Percentiles rank a stretch among this genome's conserved stretches.
Conservation (phyloP, 2,329 filamentous ascomycete species). For the Leptoxyphium fumago region DNA sequence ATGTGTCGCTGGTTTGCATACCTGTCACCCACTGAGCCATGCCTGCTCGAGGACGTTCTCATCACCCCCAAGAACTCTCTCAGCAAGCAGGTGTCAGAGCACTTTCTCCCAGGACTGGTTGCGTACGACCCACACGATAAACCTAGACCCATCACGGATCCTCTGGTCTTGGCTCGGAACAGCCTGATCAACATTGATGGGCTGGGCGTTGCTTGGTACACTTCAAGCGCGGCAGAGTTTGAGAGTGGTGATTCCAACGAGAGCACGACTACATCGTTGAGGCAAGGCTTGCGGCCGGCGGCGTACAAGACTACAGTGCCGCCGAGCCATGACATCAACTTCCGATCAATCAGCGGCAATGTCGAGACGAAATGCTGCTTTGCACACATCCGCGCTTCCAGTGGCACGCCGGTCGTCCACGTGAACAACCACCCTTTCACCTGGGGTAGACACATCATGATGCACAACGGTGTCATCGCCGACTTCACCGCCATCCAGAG, state of each 20-base stretch:
- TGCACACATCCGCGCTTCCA: constrained; percentile 39
- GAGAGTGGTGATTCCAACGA: constrained; percentile 15
- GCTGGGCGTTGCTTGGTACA: constrained; percentile 42
- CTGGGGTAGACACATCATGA: constrained; percentile 39
- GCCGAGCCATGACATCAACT: constrained; percentile 39
- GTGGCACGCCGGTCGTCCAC: constrained; percentile 31
- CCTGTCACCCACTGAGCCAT: constrained; percentile 37
- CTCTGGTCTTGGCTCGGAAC: constrained; percentile 35
- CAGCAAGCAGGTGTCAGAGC: constrained; percentile 34
- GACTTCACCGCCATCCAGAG: constrained; percentile 33
- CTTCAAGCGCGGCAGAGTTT: constrained; percentile 28
- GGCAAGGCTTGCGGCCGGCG: constrained; percentile 28
- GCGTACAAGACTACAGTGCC: constrained; percentile 39
- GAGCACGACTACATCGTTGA: constrained; percentile 13
- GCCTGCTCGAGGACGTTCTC: constrained; percentile 40
- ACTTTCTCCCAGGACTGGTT: constrained; percentile 39
- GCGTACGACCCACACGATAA: constrained; percentile 31
- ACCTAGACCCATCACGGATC: constrained; percentile 25
- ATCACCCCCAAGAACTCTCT: constrained; percentile 31
- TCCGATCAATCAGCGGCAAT: constrained; percentile 36
- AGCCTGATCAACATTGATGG: constrained; percentile 41
- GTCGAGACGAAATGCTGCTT: constrained; percentile 36
- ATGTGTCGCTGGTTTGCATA: constrained; percentile 35
- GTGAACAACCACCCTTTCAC: constrained; percentile 42
- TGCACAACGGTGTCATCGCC: constrained; percentile 41